Evolutionary conservation across 2,329 filamentous ascomycete genomes (phyloP).

Genomic region (Trichothecium sympodiale): DNA sequence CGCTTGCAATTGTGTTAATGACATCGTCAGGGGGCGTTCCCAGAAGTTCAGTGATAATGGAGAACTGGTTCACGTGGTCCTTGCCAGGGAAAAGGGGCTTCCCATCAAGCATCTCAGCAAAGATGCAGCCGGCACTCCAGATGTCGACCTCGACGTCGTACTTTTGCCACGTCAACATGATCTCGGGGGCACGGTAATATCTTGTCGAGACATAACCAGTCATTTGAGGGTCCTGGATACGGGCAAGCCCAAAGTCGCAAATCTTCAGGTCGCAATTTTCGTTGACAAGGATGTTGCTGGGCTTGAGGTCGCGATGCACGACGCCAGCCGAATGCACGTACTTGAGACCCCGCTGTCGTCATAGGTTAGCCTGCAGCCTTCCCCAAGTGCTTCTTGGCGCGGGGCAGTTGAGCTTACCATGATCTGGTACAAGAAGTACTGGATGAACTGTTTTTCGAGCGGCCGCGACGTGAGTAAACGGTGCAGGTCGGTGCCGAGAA

Average conservation of each 20-base stretch:
- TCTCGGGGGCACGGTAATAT: conserved; percentile 97
- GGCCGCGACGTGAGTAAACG: conserved; percentile 88
- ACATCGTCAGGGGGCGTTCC: conserved; percentile 97
- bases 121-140: conserved; percentile 98
- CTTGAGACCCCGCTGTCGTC: conserved; percentile 76
- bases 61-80: conserved; percentile 99
- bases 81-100: conserved; percentile 98
- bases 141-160: conserved; percentile 99
- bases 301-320: conserved; percentile 94
- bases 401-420: conserved; percentile 50
- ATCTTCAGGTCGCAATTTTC: conserved; percentile 99
- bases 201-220: conserved; percentile 97
- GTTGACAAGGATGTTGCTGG: conserved; percentile 98
- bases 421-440: conserved; percentile 99
- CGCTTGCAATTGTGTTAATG: conserved; percentile 95
- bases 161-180: conserved; percentile 99
- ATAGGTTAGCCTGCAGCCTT: conserved; percentile 7
- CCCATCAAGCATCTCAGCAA: conserved; percentile 97
- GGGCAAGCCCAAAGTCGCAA: conserved; percentile 94
- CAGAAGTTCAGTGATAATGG: conserved; percentile 95
- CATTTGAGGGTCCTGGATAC: conserved; percentile 99
- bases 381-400: neutral
- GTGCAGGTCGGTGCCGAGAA: conserved; percentile 93
- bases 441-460: conserved; percentile 98
- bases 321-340: conserved; percentile 98